A percentile compares a stretch with the other conserved stretches of the same genome.
Conservation (phyloP, 306 rosid genomes). For the Vigna trinervia region DNA sequence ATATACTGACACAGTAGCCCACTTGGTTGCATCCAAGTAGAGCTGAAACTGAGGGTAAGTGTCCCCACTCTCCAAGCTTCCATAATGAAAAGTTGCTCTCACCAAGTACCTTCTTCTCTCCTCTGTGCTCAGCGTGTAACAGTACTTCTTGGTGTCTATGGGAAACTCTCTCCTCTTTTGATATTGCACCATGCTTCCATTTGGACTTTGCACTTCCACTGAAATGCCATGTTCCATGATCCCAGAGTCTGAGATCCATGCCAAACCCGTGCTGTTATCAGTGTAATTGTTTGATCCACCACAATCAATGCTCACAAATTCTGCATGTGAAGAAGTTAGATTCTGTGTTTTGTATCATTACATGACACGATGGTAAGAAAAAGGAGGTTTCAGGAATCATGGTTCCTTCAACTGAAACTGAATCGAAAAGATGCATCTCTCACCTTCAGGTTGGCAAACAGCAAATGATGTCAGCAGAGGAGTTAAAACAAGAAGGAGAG, state of each 20-base stretch:
- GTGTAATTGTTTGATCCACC: constrained; percentile 73
- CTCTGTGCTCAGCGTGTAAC: constrained; percentile 64
- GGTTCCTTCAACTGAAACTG: constrained; percentile 35
- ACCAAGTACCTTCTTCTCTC: constrained; percentile 74
- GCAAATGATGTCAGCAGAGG: constrained; percentile 50
- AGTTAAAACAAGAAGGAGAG: constrained; percentile 49
- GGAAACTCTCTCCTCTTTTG: constrained; percentile 71
- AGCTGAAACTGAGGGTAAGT: constrained; percentile 87
- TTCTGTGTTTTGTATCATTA: not conserved
- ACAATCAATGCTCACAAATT: constrained; percentile 82
- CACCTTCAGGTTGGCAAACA: constrained; percentile 75
- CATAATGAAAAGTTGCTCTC: constrained; percentile 77
- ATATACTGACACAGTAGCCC: constrained; percentile 77
- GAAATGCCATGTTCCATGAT: constrained; percentile 58
- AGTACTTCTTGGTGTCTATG: constrained; percentile 63
- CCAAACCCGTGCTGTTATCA: constrained; percentile 63
- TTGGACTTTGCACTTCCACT: constrained; percentile 58
- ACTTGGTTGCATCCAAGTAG: constrained; percentile 77
- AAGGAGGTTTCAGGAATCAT: not conserved
- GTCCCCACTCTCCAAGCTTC: constrained; percentile 66
- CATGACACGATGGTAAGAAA: not conserved
- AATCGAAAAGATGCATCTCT: constrained; percentile 40
- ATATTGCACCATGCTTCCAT: constrained; percentile 58
- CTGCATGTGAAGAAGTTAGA: constrained; percentile 48
- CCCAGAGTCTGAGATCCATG: constrained; percentile 72